Conservation (phyloP, 1,139 yeast species). For the Magnusiomyces magnusii region DNA sequence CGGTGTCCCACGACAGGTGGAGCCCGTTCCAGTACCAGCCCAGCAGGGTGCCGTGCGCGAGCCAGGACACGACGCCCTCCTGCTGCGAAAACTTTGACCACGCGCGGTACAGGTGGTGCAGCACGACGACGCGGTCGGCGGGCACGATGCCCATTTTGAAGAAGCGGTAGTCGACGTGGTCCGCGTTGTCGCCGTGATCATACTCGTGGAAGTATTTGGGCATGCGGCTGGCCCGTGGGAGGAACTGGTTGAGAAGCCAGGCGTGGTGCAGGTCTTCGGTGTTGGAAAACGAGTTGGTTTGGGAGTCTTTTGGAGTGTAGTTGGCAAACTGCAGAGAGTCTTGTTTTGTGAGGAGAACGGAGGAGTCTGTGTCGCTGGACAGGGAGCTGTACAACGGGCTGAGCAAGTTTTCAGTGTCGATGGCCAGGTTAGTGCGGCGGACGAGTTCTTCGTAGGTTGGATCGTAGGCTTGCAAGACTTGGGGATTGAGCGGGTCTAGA, state of each 20-base stretch:
- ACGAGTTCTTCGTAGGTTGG: background rate
- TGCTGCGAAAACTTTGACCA: conserved; percentile 54
- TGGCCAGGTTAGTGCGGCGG: background rate
- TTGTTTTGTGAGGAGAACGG: background rate
- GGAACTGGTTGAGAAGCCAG: background rate
- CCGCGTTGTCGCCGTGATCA: background rate
- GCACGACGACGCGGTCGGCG: conserved; percentile 4
- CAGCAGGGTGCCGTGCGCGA: conserved; percentile 59
- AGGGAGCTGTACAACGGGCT: background rate
- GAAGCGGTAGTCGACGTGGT: conserved; percentile 2
- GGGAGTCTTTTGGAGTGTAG: background rate
- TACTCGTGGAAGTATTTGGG: background rate
- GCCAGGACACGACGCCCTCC: conserved; percentile 49
- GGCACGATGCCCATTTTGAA: conserved; percentile 16
- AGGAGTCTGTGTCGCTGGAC: no score
- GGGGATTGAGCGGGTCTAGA: background rate
- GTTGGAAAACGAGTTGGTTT: background rate
- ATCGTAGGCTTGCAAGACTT: background rate
- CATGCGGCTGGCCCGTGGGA: background rate
- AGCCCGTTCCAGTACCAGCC: conserved; percentile 66
- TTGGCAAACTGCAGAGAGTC: background rate
- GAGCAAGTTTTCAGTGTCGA: background rate
- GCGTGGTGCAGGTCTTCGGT: background rate
- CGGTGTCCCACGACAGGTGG: conserved; percentile 66
- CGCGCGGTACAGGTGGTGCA: conserved; percentile 46